phyloP scores from a whole-genome alignment of 805 yeast genomes.

The Tanozyma kutaoensis region DNA sequence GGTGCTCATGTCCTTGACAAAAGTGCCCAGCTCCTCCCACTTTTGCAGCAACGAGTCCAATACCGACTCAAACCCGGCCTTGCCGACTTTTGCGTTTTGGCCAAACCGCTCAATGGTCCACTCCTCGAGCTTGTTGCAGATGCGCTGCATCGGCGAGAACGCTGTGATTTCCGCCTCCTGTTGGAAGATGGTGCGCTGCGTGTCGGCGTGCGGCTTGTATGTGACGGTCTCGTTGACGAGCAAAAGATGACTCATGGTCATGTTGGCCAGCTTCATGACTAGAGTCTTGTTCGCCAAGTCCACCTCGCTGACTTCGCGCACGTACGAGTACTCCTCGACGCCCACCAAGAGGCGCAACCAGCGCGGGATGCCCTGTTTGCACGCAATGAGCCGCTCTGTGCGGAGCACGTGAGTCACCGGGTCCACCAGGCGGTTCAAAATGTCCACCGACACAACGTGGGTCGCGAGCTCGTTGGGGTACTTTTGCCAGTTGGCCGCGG shows the following conservation, averaged over 20 bases:
- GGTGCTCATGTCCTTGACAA: constrained; percentile 17
- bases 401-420: constrained; percentile 39
- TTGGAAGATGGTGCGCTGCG: constrained; percentile 42
- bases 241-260: constrained; percentile 66
- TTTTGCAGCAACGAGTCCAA: constrained; percentile 35
- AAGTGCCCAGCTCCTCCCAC: constrained; percentile 25
- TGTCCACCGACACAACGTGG: constrained; percentile 91
- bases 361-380: constrained; percentile 72
- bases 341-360: constrained; percentile 74
- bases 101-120: constrained; percentile 85
- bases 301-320: constrained; percentile 80
- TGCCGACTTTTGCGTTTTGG: constrained; percentile 78
- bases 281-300: constrained; percentile 53
- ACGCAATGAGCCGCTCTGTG: constrained; percentile 81
- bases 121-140: constrained; percentile 79
- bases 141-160: constrained; percentile 50
- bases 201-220: constrained; percentile 47
- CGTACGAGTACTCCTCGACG: constrained; percentile 58
- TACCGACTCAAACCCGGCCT: constrained; percentile 74
- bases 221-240: constrained; percentile 80
- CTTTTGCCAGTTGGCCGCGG: constrained; percentile 93
- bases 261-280: constrained; percentile 72
- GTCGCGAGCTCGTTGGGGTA: constrained; percentile 91
- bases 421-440: constrained; percentile 58
- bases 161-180: constrained; percentile 90